These are phyloP conservation scores for Bullera alba DNA, from an alignment of 768 basidiomycete genomes.

Conservation along the genomic window DNA sequence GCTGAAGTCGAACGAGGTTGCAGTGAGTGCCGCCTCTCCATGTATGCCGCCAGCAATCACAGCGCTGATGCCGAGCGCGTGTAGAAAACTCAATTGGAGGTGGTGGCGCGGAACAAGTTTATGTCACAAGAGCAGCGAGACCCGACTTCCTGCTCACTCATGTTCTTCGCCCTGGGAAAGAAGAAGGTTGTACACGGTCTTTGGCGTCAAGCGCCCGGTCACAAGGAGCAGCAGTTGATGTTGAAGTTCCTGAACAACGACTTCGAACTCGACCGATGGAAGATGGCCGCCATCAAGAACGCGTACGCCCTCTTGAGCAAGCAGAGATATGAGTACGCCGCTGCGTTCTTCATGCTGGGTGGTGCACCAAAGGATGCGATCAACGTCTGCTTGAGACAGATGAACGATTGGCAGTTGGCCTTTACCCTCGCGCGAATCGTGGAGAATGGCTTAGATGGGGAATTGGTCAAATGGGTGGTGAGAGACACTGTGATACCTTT, in stretches of 20 bases:
- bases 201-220: slow-evolving; percentile 92
- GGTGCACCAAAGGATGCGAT: slow-evolving; percentile 83
- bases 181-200: slow-evolving; percentile 84
- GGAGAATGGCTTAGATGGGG: slow-evolving; percentile 75
- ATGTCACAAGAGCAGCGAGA: slow-evolving; percentile 80
- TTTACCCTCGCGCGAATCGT: slow-evolving; percentile 75
- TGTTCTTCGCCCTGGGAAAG: slow-evolving; percentile 92
- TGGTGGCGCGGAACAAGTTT: slow-evolving; percentile 85
- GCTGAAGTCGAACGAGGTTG: slow-evolving; percentile 67
- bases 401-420: slow-evolving; percentile 85
- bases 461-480: slow-evolving; percentile 64
- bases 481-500: slow-evolving; percentile 69
- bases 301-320: slow-evolving; percentile 87
- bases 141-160: slow-evolving; percentile 79
- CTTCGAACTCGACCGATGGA: slow-evolving; percentile 76
- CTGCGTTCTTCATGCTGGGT: slow-evolving; percentile 92
- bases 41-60: background rate
- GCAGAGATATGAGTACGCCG: slow-evolving; percentile 93
- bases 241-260: slow-evolving; percentile 87
- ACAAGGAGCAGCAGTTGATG: slow-evolving; percentile 81
- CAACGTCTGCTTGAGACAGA: slow-evolving; percentile 76
- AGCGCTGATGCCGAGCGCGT: background rate
- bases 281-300: slow-evolving; percentile 89
- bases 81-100: slow-evolving; percentile 59
- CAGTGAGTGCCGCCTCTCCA: slow-evolving; percentile 54